phyloP scores from a whole-genome alignment of 2,329 filamentous ascomycete genomes.

The Xylariales sp. region DNA sequence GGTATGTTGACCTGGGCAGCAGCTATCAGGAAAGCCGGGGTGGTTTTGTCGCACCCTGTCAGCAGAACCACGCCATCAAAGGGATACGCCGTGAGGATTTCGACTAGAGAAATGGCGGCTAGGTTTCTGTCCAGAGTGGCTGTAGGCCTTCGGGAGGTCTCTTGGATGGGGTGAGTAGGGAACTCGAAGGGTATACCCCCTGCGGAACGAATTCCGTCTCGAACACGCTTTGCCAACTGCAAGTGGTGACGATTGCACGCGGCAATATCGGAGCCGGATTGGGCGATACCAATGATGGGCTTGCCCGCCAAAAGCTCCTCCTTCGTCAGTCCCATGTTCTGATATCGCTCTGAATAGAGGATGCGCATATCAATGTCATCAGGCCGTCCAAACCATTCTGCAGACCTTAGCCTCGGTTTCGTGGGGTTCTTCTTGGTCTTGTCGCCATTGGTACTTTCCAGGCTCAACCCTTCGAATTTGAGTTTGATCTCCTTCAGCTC shows the following conservation, averaged over 20 bases:
- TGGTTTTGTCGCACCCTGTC: slow-evolving; percentile 50
- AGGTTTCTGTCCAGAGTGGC: slow-evolving; percentile 46
- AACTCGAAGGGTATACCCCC: slow-evolving; percentile 48
- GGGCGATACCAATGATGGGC: slow-evolving; percentile 47
- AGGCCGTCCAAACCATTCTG: slow-evolving; percentile 36
- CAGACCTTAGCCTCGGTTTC: too few relatives aligned
- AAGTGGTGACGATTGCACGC: slow-evolving; percentile 47
- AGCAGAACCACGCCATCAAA: slow-evolving; percentile 46
- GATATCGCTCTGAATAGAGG: slow-evolving; percentile 44
- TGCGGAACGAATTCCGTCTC: slow-evolving; percentile 43
- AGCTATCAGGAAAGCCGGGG: slow-evolving; percentile 46
- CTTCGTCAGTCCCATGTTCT: slow-evolving; percentile 44
- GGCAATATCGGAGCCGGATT: slow-evolving; percentile 44
- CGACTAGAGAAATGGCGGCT: slow-evolving; percentile 41
- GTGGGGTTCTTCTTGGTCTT: too few relatives aligned
- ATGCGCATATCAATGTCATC: slow-evolving; percentile 38
- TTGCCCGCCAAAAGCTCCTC: slow-evolving; percentile 44
- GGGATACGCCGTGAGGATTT: slow-evolving; percentile 42
- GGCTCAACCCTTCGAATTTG: too few relatives aligned
- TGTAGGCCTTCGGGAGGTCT: slow-evolving; percentile 40
- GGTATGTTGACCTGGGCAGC: slow-evolving; percentile 48
- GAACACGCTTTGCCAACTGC: slow-evolving; percentile 42
- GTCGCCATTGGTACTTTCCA: too few relatives aligned
- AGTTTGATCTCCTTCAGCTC: too few relatives aligned
- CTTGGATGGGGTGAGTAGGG: slow-evolving; percentile 47